Evolutionary conservation across 352 stramenopile species (phyloP), one percentile per base, ranked within the genome.

Genomic region (Saprolegnia diclina): DNA sequence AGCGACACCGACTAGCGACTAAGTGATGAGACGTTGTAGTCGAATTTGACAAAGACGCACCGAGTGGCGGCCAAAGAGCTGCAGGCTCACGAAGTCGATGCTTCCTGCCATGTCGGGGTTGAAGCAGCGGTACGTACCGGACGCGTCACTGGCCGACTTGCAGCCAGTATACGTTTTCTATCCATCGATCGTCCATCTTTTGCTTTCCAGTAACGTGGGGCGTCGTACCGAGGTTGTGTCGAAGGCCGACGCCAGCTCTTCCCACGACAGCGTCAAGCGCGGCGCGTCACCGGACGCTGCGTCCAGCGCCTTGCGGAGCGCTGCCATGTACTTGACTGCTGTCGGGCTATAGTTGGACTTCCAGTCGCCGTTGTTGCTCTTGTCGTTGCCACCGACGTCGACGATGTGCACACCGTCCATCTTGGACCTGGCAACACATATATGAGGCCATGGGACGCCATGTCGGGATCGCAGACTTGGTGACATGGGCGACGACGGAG

Each of bases 381-480:
- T 32, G n/a, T 19, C n/a, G 56, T 64, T 64, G 16, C 35, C 56
- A 22, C 24, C 22, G 4, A 37, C 24, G 35, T 64, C 56, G 56
- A 32, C 56, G 32, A 64, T 64, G 38, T 64, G 38, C 13, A 64
- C 24, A 6, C 56, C 56, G 24, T 64, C 56, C 32, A 64, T 32
- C 14, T 22, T 29, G 56, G 4, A 52, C 11, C 24, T 48, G 6
- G 35, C 42, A 3, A 16, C 56, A 64, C 13, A 64, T 10, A 16
- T 37, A 35, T 35, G 29, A 35, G 29, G 42, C 11, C 11, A 48
- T 48, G 42, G 42, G 4, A 1, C 10, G 3, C 3, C 13, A 14
- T 48, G 18, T 48, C 3, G 42, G 42, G 42, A n/a, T n/a, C 3
- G 42, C 42, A n/a, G 42, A 48, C 42, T 48, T 48, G 42, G 42